Conservation (phyloP, 306 rosid genomes). For the Elaeagnus macrophylla region DNA sequence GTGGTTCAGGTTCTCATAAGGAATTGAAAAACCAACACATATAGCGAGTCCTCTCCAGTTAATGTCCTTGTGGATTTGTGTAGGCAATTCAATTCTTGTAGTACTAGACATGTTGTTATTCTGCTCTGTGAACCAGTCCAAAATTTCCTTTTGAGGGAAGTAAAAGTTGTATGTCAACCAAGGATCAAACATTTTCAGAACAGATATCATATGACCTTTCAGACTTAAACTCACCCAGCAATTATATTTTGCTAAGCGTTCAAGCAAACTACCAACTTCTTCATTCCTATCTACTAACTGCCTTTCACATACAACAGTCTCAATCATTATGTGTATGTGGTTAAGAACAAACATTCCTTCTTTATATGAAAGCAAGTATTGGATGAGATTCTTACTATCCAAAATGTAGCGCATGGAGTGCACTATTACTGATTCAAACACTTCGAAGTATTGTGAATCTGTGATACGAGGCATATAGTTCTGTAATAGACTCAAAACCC, state of each 20-base stretch:
- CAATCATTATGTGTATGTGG: neutral
- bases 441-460: neutral
- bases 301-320: neutral
- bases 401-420: neutral
- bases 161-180: neutral
- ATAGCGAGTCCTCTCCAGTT: slow-evolving; percentile 1
- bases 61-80: neutral
- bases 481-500: neutral
- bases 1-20: neutral
- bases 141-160: slow-evolving; percentile 6
- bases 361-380: no score
- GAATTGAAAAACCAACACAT: slow-evolving; percentile 3
- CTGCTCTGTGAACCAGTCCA: neutral
- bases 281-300: neutral
- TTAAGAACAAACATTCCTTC: neutral
- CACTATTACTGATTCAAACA: neutral
- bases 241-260: neutral
- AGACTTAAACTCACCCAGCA: neutral
- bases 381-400: neutral
- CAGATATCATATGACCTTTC: neutral
- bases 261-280: neutral
- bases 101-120: neutral
- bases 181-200: neutral
- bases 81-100: neutral
- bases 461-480: no score